Base-by-base conservation (phyloP, 1,284 basidiomycete genomes). In the Tilletia indica region DNA sequence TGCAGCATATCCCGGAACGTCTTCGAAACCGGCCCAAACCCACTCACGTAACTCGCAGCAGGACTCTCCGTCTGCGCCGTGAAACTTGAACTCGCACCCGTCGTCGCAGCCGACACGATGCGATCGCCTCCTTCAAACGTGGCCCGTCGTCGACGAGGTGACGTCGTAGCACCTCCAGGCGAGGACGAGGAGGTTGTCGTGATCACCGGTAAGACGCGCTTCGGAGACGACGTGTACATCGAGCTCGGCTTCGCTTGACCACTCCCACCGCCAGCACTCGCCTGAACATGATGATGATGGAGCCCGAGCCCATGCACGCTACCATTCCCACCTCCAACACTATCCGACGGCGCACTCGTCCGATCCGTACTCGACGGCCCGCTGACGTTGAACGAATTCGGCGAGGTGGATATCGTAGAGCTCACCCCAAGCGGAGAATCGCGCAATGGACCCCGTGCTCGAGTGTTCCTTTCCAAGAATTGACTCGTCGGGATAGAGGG, bases 1-100 rank as follows among this genome's bases (percentile, higher is more conserved):
- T 54, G 51, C 51, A 54, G 16, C 51, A 54, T 54, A 8, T 54
- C 51, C 51, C 51, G 51, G 51, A 54, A 54, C 51, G 51, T 25
- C 51, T 19, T 19, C 51, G 51, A 54, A 11, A 54, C 51, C 51
- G 51, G 51, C 19, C 51, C 51, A 54, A 54, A 54, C 6, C 51
- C 51, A 25, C 51, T 54, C 51, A 54, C 51, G 5, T 12, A 54
- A 25, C 51, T 54, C 51, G 51, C 51, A 54, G 51, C 51, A 9
- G 51, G 51, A 19, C 19, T n/a, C 19, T 54, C 51, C 51, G 51
- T 54, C 51, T 54, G 51, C 51, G 51, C 51, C 8, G 51, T 54
- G 2, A 54, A n/a, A 25, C 51, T 54, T 1, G 51, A 54, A 54
- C 51, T 54, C 51, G 51, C 51, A 11, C 51, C 51, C 51, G 51